Base-by-base conservation (phyloP, 768 basidiomycete species). In the Leccinum olivaceopallidum region DNA sequence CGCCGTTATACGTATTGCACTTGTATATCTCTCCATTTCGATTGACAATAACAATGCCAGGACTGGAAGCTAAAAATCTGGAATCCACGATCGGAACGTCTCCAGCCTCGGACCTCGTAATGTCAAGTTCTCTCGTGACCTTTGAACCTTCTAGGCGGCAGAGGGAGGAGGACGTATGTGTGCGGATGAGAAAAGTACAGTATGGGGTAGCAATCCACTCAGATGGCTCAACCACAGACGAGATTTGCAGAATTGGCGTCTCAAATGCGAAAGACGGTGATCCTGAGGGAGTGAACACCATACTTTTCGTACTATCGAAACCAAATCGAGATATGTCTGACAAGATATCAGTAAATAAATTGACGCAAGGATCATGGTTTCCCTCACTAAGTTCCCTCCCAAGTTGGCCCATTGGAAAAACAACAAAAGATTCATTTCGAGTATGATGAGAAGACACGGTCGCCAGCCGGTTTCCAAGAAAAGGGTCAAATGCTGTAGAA, bases 201-300 rank as follows among this genome's bases (percentile, higher is more conserved):
- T 60, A 66, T 16, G 63, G 57, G 16, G 55, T 30, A 14, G 61
- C 51, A 50, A 34, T 60, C 69, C 61, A 57, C 37, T 63, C 55
- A 32, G 63, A 56, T 50, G 67, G 55, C 39, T 32, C 20, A 49
- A 67, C 63, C 4, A 79, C 75, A n/a, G 79, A 67, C 6, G 74
- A 71, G 52, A 92, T 76, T 64, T 92, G 90, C 56, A 79, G 78
- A 56, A 93, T 89, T 13, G 90, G 89, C 3, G 89, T 90, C 20
- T 81, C 73, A 61, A 90, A 90, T 3, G 74, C 73, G 60, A 75
- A 74, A 6, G 77, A 68, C 5, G 85, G 76, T 5, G 63, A 73
- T 2, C 76, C 76, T 70, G 79, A 50, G 82, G 80, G 26, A 66
- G 47, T 54, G 51, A 74, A 63, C 39, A 67, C 59, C 53, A 60